These are phyloP conservation scores for Talinum fruticosum DNA, from an alignment of 148 eudicot species.

Conservation along the genomic window DNA sequence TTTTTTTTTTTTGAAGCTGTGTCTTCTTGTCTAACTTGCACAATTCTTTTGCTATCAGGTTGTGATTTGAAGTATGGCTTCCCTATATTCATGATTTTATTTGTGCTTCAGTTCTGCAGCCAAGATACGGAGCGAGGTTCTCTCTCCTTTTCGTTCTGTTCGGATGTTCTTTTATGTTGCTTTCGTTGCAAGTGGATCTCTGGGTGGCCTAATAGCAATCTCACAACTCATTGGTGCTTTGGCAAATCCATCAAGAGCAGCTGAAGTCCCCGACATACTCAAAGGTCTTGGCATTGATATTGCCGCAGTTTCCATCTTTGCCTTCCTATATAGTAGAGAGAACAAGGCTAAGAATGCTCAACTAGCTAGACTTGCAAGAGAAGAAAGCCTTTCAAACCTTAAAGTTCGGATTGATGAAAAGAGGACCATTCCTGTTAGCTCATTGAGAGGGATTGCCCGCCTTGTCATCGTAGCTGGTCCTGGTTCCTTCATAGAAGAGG, in stretches of 20 bases:
- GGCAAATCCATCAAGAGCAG: slow-evolving; percentile 64
- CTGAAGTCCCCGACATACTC: slow-evolving; percentile 54
- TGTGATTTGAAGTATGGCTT: slow-evolving; percentile 29
- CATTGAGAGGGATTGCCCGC: slow-evolving; percentile 81
- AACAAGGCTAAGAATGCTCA: slow-evolving; percentile 78
- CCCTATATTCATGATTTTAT: slow-evolving; percentile 38
- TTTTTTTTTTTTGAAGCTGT: not conserved
- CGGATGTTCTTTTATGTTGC: slow-evolving; percentile 98
- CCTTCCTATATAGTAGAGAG: slow-evolving; percentile 73
- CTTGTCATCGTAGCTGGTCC: slow-evolving; percentile 87
- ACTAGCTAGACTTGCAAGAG: slow-evolving; percentile 76
- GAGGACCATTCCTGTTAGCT: slow-evolving; percentile 60
- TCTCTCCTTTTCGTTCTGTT: slow-evolving; percentile 86
- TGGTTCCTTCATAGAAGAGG: slow-evolving; percentile 59
- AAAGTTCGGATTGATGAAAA: slow-evolving; percentile 71
- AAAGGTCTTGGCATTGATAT: slow-evolving; percentile 82
- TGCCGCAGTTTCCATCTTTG: slow-evolving; percentile 75
- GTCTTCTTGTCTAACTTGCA: slow-evolving; percentile 21
- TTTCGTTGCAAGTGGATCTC: slow-evolving; percentile 76
- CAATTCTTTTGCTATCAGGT: slow-evolving; percentile 25
- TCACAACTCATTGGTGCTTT: slow-evolving; percentile 66
- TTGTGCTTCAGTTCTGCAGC: slow-evolving; percentile 77
- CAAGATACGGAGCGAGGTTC: slow-evolving; percentile 93
- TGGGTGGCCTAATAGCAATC: slow-evolving; percentile 78
- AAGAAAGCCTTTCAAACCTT: slow-evolving; percentile 78